These are phyloP conservation scores for Russula emetica DNA, from an alignment of 768 basidiomycete species.

Conservation along the genomic window DNA sequence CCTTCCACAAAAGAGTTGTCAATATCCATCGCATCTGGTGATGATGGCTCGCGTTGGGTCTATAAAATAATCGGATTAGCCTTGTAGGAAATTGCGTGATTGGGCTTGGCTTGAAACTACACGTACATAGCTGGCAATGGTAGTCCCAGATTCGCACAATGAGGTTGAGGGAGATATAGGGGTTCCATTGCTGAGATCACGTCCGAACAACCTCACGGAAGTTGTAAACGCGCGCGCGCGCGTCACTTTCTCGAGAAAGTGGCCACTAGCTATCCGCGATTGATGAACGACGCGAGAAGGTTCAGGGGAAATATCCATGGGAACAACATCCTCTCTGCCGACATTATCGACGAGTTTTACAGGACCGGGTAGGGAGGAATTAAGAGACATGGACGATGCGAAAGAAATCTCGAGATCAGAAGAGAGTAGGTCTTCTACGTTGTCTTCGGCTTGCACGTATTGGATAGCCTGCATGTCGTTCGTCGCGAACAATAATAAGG, in stretches of 20 bases:
- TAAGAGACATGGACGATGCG: slow-evolving; percentile 74
- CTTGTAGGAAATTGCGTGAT: neutral
- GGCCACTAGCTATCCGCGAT: slow-evolving; percentile 31
- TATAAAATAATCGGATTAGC: slow-evolving; percentile 29
- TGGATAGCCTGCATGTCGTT: slow-evolving; percentile 51
- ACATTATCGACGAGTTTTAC: slow-evolving; percentile 46
- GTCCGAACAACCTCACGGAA: slow-evolving; percentile 64
- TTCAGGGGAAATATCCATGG: slow-evolving; percentile 83
- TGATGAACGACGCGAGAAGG: slow-evolving; percentile 36
- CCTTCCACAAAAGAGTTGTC: slow-evolving; percentile 44
- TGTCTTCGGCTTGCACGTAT: slow-evolving; percentile 40
- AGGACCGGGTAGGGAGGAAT: slow-evolving; percentile 58
- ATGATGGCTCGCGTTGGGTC: slow-evolving; percentile 41
- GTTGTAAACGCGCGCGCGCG: slow-evolving; percentile 67
- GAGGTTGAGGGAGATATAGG: slow-evolving; percentile 34
- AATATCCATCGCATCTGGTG: slow-evolving; percentile 70
- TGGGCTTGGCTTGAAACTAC: slow-evolving; percentile 20
- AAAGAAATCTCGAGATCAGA: slow-evolving; percentile 82
- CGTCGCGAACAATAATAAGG: slow-evolving; percentile 8
- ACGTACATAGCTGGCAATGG: slow-evolving; percentile 44
- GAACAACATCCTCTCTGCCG: slow-evolving; percentile 44
- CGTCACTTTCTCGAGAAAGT: slow-evolving; percentile 33
- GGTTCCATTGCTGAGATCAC: slow-evolving; percentile 60
- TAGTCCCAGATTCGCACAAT: slow-evolving; percentile 37
- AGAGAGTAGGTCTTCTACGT: slow-evolving; percentile 61